Conservation (phyloP, 768 basidiomycete species). For the Psilocybe cyanescens region DNA sequence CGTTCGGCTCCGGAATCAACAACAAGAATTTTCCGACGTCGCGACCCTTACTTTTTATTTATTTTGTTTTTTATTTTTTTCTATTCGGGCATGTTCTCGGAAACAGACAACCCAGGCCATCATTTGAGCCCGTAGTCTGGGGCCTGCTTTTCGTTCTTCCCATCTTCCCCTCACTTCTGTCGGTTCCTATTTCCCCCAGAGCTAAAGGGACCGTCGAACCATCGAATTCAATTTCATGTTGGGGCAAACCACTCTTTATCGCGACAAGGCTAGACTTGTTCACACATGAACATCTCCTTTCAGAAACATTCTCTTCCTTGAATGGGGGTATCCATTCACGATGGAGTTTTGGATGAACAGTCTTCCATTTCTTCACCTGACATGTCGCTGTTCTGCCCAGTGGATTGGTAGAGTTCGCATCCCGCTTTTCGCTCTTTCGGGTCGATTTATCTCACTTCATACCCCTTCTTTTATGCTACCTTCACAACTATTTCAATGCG, state of each 20-base stretch:
- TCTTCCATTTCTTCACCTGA: constrained; percentile 4
- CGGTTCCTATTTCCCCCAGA: not conserved
- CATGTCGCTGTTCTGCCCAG: not conserved
- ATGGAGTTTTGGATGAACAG: not conserved
- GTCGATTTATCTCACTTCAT: not conserved
- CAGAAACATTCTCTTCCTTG: not conserved
- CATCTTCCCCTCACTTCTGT: not conserved
- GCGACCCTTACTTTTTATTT: not conserved
- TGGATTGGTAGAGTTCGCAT: not conserved
- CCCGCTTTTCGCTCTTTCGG: constrained; percentile 4
- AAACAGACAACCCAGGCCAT: not conserved
- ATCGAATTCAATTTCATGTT: not conserved
- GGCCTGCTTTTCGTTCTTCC: not conserved
- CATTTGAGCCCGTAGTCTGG: not conserved
- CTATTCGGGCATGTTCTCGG: not conserved
- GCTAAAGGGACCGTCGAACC: not conserved
- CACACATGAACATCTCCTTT: not conserved
- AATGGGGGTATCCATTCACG: constrained; percentile 1
- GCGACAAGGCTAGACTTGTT: not conserved
- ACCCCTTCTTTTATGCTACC: not conserved
- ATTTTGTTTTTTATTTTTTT: not conserved
- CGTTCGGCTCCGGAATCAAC: not conserved
- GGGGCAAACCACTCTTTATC: not conserved
- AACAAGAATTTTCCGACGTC: not conserved
- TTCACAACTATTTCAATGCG: constrained; percentile 3